Percentiles rank a stretch among this genome's conserved stretches.
These are phyloP conservation scores for Solanum sitiens DNA, from an alignment of 257 asterid species.

Conservation along the genomic window DNA sequence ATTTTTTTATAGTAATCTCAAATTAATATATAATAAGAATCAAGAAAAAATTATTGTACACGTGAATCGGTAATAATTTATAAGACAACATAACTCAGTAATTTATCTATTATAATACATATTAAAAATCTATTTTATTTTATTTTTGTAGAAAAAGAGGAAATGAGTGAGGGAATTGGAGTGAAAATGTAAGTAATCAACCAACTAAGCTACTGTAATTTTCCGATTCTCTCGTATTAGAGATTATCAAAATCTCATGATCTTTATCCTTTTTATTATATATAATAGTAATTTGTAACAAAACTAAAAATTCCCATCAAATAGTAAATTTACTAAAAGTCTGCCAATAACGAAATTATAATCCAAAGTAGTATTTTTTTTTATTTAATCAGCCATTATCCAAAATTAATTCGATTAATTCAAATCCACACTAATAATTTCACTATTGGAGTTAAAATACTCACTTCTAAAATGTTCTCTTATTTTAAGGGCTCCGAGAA, in stretches of 20 bases:
- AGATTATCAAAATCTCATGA: neutral
- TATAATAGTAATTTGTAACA: neutral
- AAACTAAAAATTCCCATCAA: neutral
- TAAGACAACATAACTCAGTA: neutral
- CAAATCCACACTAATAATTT: too few relatives aligned
- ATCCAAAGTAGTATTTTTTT: neutral
- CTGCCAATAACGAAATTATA: neutral
- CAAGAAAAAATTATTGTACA: neutral
- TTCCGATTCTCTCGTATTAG: neutral
- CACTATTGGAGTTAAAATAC: too few relatives aligned
- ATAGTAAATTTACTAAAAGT: neutral
- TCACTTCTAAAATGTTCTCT: too few relatives aligned
- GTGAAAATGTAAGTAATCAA: neutral
- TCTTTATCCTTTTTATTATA: neutral
- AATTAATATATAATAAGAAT: neutral
- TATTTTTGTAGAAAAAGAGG: neutral
- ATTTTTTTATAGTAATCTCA: neutral
- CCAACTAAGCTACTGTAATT: rapidly evolving
- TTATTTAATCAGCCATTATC: neutral
- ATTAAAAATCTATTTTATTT: neutral
- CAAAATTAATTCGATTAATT: neutral
- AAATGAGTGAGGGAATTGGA: neutral
- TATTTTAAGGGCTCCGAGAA: too few relatives aligned
- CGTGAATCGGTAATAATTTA: neutral
- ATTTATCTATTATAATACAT: neutral